A percentile compares a stretch with the other conserved stretches of the same genome.
Conservation (phyloP, 2,329 filamentous ascomycete genomes). For the Aspergillus arachidicola region DNA sequence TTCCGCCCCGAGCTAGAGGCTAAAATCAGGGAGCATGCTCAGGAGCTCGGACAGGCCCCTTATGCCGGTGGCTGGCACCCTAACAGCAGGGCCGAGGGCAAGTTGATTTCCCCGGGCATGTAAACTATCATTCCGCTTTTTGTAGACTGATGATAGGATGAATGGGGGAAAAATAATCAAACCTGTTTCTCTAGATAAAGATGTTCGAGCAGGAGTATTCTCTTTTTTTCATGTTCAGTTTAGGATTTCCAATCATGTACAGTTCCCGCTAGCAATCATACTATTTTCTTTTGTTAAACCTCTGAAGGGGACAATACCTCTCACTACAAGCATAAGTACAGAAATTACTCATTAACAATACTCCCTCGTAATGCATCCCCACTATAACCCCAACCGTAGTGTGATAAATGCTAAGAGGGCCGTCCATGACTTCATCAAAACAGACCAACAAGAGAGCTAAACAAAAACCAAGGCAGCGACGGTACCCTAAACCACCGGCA, state of each 20-base stretch:
- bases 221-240: constrained; percentile 11
- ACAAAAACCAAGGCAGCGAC: not conserved
- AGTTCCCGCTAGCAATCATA: constrained; percentile 9
- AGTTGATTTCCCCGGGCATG: constrained; percentile 86
- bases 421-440: not conserved
- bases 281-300: constrained; percentile 1
- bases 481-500: not conserved
- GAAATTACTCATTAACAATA: too few relatives aligned
- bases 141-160: constrained; percentile 9
- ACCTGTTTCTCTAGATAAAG: constrained; percentile 8
- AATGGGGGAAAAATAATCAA: constrained; percentile 2
- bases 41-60: constrained; percentile 66
- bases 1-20: constrained; percentile 96
- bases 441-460: constrained; percentile 1
- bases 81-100: constrained; percentile 73
- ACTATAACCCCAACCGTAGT: too few relatives aligned
- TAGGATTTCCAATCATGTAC: constrained; percentile 3
- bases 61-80: constrained; percentile 88
- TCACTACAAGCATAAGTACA: not conserved
- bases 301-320: not conserved
- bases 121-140: constrained; percentile 56
- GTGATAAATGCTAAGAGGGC: too few relatives aligned
- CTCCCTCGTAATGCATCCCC: too few relatives aligned
- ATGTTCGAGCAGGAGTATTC: constrained; percentile 6
- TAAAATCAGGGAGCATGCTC: constrained; percentile 78